phyloP scores from a whole-genome alignment of 2,329 filamentous ascomycete species.

The Ceratocystis cubensis region DNA sequence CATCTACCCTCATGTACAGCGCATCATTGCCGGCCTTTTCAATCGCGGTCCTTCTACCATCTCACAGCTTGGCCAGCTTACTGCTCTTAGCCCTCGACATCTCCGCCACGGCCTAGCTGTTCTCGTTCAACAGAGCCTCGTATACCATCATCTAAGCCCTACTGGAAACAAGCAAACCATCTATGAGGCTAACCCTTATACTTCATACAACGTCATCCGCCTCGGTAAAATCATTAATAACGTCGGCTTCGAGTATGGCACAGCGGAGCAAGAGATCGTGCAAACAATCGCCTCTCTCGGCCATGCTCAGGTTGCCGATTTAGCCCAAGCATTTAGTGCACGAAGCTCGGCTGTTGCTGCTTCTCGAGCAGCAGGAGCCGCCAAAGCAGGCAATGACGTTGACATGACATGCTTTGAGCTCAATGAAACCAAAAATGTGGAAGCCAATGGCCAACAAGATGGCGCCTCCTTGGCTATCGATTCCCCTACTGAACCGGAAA shows the following conservation, averaged over 20 bases:
- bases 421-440: conserved; percentile 23
- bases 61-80: conserved; percentile 55
- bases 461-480: neutral
- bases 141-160: conserved; percentile 57
- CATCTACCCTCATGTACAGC: conserved; percentile 39
- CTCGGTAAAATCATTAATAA: conserved; percentile 69
- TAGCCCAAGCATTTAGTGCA: conserved; percentile 49
- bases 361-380: conserved; percentile 25
- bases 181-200: conserved; percentile 73
- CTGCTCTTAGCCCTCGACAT: conserved; percentile 59
- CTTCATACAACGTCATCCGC: conserved; percentile 71
- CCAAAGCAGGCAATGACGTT: conserved; percentile 22
- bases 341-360: conserved; percentile 24
- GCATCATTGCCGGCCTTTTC: conserved; percentile 69
- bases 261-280: conserved; percentile 60
- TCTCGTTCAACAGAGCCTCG: conserved; percentile 76
- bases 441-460: conserved; percentile 27
- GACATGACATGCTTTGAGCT: conserved; percentile 2
- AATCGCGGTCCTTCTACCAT: conserved; percentile 66
- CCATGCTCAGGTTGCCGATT: conserved; percentile 58
- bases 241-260: conserved; percentile 60
- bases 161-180: conserved; percentile 48
- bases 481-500: conserved; percentile 10
- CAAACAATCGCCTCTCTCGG: conserved; percentile 65
- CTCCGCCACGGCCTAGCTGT: conserved; percentile 71